Base-by-base conservation (phyloP, 371 early-diverging fungal species). In the Mortierella sp. region DNA sequence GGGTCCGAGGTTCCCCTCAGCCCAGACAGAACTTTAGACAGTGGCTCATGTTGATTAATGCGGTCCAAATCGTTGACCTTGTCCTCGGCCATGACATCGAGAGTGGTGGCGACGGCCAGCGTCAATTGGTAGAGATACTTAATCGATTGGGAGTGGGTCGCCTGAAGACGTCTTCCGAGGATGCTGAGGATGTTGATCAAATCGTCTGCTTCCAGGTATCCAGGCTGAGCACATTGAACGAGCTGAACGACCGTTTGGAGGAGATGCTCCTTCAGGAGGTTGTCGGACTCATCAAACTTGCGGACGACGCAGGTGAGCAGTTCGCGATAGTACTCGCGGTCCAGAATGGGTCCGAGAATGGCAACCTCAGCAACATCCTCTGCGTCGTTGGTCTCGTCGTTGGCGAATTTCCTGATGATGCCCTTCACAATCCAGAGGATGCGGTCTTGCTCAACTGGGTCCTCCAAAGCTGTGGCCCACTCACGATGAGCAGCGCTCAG, bases 81-180 rank as follows among this genome's bases (percentile, higher is more conserved):
- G 28, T 57, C 5, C 46, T 71, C 59, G 3, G 50, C 77, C 77
- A 77, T 77, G 61, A 59, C 61, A 61, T 71, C 77, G 24, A 77
- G 77, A 6, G 71, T 51, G 1, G 48, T 13, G 1, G 71, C 59
- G 26, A 77, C 34, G 5, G 72, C 77, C 48, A 71, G 59, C 2
- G 72, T 71, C 44, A 77, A 14, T 40, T 77, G 50, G 48, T 69
- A 59, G 19, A 48, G 24, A 21, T 71, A 44, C 14, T 50, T 37
- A 1, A 24, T 16, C 31, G 72, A 71, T 26, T 77, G 55, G 13
- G 31, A 57, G 46, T 59, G 64, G 26, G 76, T 69, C 2, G 28
- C 26, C 40, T 59, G n/a, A 11, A 71, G 37, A 2, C 61, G 71
- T 4, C 3, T 31, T 5, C 61, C 5, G 40, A 77, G 53, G 16